Evolutionary conservation across 2,329 filamentous ascomycete genomes (phyloP).

Genomic region (Leptographium flavum): DNA sequence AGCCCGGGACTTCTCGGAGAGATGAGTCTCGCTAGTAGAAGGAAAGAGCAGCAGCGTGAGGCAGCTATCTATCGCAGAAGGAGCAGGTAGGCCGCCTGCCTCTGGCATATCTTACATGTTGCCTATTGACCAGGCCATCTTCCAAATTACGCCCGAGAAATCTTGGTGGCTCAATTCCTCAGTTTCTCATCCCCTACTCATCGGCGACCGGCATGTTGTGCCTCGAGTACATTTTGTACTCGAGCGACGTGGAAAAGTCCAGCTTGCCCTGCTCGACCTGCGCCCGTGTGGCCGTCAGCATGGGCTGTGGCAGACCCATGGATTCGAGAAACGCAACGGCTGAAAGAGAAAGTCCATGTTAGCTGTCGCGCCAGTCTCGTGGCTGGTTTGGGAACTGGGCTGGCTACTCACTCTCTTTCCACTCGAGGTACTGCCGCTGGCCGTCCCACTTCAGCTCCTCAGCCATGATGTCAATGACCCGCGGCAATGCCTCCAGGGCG

Average conservation of each 20-base stretch:
- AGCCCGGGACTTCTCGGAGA: too few relatives aligned
- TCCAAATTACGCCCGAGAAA: too few relatives aligned
- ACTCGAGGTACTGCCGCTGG: conserved; percentile 62
- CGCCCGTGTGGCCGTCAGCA: conserved; percentile 41
- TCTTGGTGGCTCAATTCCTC: background rate
- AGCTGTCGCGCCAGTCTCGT: background rate
- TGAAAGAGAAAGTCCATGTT: conserved; percentile 12
- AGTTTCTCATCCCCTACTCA: conserved; percentile 4
- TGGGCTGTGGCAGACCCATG: conserved; percentile 48
- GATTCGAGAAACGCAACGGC: conserved; percentile 43
- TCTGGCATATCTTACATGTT: too few relatives aligned
- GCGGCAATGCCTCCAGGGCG: conserved; percentile 70
- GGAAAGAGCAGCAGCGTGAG: too few relatives aligned
- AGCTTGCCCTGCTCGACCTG: conserved; percentile 48
- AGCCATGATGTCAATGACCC: conserved; percentile 78
- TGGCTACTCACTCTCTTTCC: conserved; percentile 50
- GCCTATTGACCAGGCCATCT: too few relatives aligned
- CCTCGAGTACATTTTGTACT: conserved; percentile 49
- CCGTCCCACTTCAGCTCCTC: conserved; percentile 69
- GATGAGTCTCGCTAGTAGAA: too few relatives aligned
- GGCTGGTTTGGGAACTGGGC: too few relatives aligned
- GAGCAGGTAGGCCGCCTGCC: too few relatives aligned
- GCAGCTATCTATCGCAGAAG: too few relatives aligned
- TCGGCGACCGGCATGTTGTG: conserved; percentile 38
- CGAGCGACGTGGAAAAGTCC: conserved; percentile 39